Evolutionary conservation across 1,139 yeast genomes (phyloP).

Genomic region (Candida frijolesensis): DNA sequence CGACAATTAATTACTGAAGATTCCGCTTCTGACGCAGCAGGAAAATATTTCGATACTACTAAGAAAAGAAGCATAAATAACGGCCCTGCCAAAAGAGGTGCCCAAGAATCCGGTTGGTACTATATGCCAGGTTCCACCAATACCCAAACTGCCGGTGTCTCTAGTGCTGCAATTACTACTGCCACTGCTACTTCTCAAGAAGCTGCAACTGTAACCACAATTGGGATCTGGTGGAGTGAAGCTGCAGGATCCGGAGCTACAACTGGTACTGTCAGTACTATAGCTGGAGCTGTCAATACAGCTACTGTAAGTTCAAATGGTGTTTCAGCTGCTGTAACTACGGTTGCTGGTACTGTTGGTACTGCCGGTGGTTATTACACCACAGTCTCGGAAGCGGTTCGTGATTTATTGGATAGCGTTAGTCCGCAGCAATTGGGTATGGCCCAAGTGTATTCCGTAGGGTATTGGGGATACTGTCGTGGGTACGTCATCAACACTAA

Average conservation of each 20-base stretch:
- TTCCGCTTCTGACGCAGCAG: background rate
- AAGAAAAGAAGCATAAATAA: background rate
- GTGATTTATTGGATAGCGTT: slow-evolving; percentile 19
- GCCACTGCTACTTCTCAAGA: slow-evolving; percentile 10
- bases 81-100: background rate
- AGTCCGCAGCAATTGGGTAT: slow-evolving; percentile 46
- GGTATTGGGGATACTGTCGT: slow-evolving; percentile 76
- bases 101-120: slow-evolving; percentile 7
- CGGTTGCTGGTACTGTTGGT: slow-evolving; percentile 3
- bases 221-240: background rate
- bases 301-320: background rate
- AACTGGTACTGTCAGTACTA: slow-evolving; percentile 2
- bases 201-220: slow-evolving; percentile 4
- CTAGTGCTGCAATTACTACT: slow-evolving; percentile 5
- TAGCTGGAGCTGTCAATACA: slow-evolving; percentile 5
- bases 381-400: slow-evolving; percentile 16
- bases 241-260: slow-evolving; percentile 2
- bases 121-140: slow-evolving; percentile 1
- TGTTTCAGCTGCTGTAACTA: slow-evolving; percentile 9
- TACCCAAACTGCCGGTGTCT: background rate
- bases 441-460: slow-evolving; percentile 61
- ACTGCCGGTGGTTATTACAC: slow-evolving; percentile 15
- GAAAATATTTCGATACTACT: background rate
- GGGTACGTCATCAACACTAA: slow-evolving; percentile 37
- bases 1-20: background rate